Conservation (phyloP, 192 early-diverging fungal species). For the Gigaspora rosea region DNA sequence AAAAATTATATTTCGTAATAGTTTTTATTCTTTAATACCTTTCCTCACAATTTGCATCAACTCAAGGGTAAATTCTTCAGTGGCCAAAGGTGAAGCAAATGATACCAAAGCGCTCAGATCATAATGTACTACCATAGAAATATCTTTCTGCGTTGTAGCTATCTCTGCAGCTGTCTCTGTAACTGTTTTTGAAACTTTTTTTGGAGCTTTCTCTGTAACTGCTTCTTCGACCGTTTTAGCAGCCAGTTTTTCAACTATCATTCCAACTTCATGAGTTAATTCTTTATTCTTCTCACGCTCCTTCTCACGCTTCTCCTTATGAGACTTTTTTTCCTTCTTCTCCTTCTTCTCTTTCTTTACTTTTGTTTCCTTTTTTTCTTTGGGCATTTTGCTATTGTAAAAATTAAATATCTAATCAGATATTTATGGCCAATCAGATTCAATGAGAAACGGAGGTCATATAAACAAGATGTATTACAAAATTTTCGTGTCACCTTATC, state of each 20-base stretch:
- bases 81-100: conserved; percentile 82
- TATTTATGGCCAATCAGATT: not conserved
- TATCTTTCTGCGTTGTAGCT: conserved; percentile 30
- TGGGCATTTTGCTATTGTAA: not conserved
- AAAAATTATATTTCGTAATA: not conserved
- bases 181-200: conserved; percentile 53
- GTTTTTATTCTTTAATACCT: conserved; percentile 54
- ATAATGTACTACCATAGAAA: conserved; percentile 39
- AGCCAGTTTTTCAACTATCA: not conserved
- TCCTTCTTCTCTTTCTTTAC: conserved; percentile 38
- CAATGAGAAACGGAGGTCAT: too few species aligned
- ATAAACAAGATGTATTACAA: too few species aligned
- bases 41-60: conserved; percentile 88
- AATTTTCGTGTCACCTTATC: too few species aligned
- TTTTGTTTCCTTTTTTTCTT: conserved; percentile 27
- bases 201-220: conserved; percentile 44
- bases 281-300: not conserved
- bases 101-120: conserved; percentile 58
- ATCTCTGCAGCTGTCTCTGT: conserved; percentile 40
- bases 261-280: not conserved
- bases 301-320: conserved; percentile 56
- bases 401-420: too few species aligned
- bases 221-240: conserved; percentile 54
- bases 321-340: conserved; percentile 44
- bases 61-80: conserved; percentile 83